Conservation (phyloP, 192 early-diverging fungal genomes). For the Entomortierella chlamydospora region DNA sequence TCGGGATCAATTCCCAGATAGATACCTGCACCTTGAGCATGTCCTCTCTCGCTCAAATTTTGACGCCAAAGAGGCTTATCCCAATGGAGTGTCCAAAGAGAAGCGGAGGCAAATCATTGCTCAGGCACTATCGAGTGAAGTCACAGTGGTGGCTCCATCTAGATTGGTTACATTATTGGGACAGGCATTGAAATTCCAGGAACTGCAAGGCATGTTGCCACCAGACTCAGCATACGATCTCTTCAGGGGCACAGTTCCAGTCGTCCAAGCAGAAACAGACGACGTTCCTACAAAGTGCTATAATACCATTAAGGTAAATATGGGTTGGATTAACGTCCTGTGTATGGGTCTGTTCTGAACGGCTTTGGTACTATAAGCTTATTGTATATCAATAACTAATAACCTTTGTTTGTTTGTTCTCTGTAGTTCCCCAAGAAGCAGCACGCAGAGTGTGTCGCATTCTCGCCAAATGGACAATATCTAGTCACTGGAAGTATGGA, state of each 20-base stretch:
- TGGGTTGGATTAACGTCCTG: neutral
- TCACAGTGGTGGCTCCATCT: slow-evolving; percentile 78
- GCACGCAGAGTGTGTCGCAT: slow-evolving; percentile 78
- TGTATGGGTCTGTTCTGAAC: too few relatives aligned
- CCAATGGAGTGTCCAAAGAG: slow-evolving; percentile 71
- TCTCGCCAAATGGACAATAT: slow-evolving; percentile 86
- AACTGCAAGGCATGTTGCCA: slow-evolving; percentile 79
- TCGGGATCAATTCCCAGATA: slow-evolving; percentile 77
- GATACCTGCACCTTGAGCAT: slow-evolving; percentile 86
- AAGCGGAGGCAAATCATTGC: slow-evolving; percentile 82
- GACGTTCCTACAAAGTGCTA: slow-evolving; percentile 75
- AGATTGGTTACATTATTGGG: slow-evolving; percentile 87
- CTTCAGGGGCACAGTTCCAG: slow-evolving; percentile 76
- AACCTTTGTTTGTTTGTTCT: too few relatives aligned
- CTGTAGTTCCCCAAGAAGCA: slow-evolving; percentile 89
- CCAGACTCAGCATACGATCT: slow-evolving; percentile 82
- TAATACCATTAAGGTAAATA: slow-evolving; percentile 81
- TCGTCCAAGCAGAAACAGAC: slow-evolving; percentile 79
- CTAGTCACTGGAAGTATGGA: slow-evolving; percentile 91
- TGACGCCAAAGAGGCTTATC: slow-evolving; percentile 81
- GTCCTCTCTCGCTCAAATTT: slow-evolving; percentile 77
- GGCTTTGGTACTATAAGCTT: neutral
- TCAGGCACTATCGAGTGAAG: slow-evolving; percentile 70
- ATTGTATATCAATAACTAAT: too few relatives aligned
- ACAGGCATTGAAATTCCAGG: slow-evolving; percentile 92